Evolutionary conservation across 2,329 filamentous ascomycete species (phyloP).

Genomic region (Ampelomyces quisqualis): DNA sequence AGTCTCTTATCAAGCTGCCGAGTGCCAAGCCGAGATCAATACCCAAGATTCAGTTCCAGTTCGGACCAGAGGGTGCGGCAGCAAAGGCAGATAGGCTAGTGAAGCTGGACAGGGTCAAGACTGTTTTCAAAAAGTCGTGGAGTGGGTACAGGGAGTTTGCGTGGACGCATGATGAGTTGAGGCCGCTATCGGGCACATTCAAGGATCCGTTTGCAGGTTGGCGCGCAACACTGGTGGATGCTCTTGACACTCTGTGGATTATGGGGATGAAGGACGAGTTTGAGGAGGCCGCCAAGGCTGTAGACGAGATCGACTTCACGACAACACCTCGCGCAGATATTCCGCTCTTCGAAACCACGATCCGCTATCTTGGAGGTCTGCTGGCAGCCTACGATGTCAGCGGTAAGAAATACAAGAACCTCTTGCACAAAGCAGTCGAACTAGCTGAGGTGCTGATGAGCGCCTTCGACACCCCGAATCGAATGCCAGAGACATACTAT

Average conservation of each 20-base stretch:
- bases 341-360: constrained; percentile 71
- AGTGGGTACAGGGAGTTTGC: constrained; percentile 75
- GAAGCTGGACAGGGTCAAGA: constrained; percentile 67
- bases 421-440: constrained; percentile 64
- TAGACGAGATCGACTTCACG: constrained; percentile 63
- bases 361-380: constrained; percentile 69
- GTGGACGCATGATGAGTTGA: constrained; percentile 84
- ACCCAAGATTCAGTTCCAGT: constrained; percentile 73
- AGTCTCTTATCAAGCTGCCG: constrained; percentile 74
- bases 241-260: constrained; percentile 71
- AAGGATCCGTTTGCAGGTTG: constrained; percentile 88
- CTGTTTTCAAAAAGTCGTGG: constrained; percentile 79
- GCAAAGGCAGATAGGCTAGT: constrained; percentile 59
- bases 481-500: constrained; percentile 64
- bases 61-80: constrained; percentile 61
- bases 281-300: constrained; percentile 60
- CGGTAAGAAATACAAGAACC: constrained; percentile 50
- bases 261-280: constrained; percentile 68
- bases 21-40: constrained; percentile 68
- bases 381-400: constrained; percentile 70
- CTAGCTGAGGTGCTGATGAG: constrained; percentile 65
- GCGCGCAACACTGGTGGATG: constrained; percentile 83
- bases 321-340: constrained; percentile 54
- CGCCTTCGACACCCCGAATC: constrained; percentile 67
- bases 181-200: constrained; percentile 65